Evolutionary conservation across 257 asterid genomes (phyloP), one percentile per base, ranked within the genome.

Genomic region (Solanum sparsipilum): DNA sequence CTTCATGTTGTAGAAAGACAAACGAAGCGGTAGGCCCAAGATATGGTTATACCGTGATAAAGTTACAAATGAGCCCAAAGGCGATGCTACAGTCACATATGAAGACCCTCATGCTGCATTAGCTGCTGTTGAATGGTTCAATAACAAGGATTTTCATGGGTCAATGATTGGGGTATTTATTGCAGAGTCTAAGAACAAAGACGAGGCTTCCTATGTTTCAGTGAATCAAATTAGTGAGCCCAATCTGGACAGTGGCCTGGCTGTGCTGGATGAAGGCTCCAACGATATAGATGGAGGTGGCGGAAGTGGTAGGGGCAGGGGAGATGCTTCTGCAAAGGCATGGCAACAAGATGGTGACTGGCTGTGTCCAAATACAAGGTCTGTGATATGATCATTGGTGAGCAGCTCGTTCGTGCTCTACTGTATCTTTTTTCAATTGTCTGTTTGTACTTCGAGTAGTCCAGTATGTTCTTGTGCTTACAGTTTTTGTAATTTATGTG

Each of bases 311-410:
- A 90, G 95, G 86, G 99, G 99, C 23, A 94, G 94, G 67, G 99
- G 96, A 29, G 99, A 94, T 92, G 92, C 92, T 86, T 88, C 91
- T 7, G 98, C 93, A 63, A 96, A 96, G 90, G 86, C 98, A 65
- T 97, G 98, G 99, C 98, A 97, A 87, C 98, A 97, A 90, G 99
- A 97, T 20, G 99, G 99, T 83, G 99, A 97, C 90, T 97, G 99
- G 99, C 58, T 86, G 91, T 97, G 99, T 91, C 91, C 98, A 44
- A 97, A 97, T 96, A 94, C 99, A 97, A 97, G 99, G 99, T 97
- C 98, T 96, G 99, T 97, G 97, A 93, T 95, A 95, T 90, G 96
- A 95, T 91, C 82, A 96, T 97, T 92, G 99, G 99, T 97, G 98
- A 96, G 98, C 96, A 76, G 95, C 98, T 95, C 93, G 86, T 94